Evolutionary conservation across 768 basidiomycete species (phyloP), one percentile per base, ranked within the genome.

Genomic region (Termitomyces sp.): DNA sequence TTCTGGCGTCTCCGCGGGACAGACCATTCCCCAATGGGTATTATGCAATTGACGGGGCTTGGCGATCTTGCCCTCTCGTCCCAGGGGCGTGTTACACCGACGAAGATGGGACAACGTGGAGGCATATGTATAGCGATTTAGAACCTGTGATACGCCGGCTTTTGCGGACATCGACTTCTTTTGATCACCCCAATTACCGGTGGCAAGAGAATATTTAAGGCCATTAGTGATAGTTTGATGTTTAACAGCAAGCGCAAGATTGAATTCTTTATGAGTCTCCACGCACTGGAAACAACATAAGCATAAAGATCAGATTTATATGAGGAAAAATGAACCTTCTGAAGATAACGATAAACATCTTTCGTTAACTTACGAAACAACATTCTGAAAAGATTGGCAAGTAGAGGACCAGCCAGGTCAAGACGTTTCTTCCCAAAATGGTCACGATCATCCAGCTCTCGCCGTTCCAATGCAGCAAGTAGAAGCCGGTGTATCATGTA

Each of bases 11-110:
- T 99, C 97, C 40, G 97, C 97, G 44, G 97, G 97, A 69, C 97
- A 99, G 20, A 99, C 97, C 97, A 99, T 98, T 38, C 97, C 97
- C 97, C 97, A 99, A 66, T 99, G 97, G 0, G 97, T 98, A 67
- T 99, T 99, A 72, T 99, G 97, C 56, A 99, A 78, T 66, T 99
- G 97, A 65, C 97, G 97, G 57, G 97, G 97, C 70, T 98, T 98
- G 47, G 97, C 97, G 59, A 98, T 98, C 76, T 99, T 99, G 57
- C 95, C 95, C 71, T 98, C 97, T 58, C 97, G 89, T 56, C 97
- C 97, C 50, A 99, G 84, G 2, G 97, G 97, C 0, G 97, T 98
- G 70, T 99, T 99, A 69, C 93, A 95, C 30, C 97, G 92, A 68
- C 97, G 96, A 66, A 99, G 74, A 79, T 99, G 97, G 3, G 97